Evolutionary conservation across 2,329 filamentous ascomycete species (phyloP), one percentile per base, ranked within the genome.

Genomic region (Xylaria hypoxylon): DNA sequence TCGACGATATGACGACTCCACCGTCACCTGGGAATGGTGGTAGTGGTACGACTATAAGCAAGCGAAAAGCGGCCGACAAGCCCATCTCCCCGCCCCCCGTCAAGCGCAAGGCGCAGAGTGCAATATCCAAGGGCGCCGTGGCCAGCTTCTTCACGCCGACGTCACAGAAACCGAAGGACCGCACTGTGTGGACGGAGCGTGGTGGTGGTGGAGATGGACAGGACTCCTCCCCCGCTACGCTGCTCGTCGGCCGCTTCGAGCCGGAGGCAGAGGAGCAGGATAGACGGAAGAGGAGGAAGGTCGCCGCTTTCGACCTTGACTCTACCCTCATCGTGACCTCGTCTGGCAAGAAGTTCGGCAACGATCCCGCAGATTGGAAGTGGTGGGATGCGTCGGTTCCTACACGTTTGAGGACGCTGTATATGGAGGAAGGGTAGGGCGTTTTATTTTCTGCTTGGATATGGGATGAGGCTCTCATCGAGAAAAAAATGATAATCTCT

Each of bases 371-470:
- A 3, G 95, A 98, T 77, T 99, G 96, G 96, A 93, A 92, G 78
- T 99, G 96, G 96, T 98, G 94, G 93, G 83, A 96, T 77, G 73
- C 80, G 15, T 84, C 80, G 19, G 92, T 98, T 0, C 93, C 93
- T 0, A 79, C 78, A 0, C 87, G 82, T 59, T 78, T 99, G 19
- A 87, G 85, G 70, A 82, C 89, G 65, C 82, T 98, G 1, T 86
- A 93, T 74, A 70, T 80, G 6, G 82, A 87, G 11, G 87, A 96
- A 71, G 93, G 89, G 86, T 92, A 80, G 51, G 80, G 19, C 15
- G 3, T 17, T 24, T 2, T 19, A 28, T 38, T 55, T 22, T 11
- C 0, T 51, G 2, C 6, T 1, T 40, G 19, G 11, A 17, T n/a
- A 26, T 24, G 11, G 3, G n/a, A 22, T 13, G 51, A 17, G 6